A percentile compares a stretch with the other conserved stretches of the same genome.
These are phyloP conservation scores for Parafenestella ontariensis DNA, from an alignment of 2,329 filamentous ascomycete genomes.

Conservation along the genomic window DNA sequence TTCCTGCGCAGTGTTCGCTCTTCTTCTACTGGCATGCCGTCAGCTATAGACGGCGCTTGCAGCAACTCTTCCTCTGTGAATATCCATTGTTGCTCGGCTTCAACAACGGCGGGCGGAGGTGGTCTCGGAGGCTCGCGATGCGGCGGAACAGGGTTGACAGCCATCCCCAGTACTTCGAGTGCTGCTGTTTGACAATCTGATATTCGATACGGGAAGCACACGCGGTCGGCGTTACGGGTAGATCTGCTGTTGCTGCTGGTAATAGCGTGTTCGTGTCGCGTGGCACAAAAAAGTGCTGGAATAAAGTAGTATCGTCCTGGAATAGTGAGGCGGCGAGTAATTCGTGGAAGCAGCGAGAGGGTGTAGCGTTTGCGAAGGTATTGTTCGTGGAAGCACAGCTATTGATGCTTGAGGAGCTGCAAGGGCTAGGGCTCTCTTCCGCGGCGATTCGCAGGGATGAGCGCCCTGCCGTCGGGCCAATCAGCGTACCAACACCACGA, in stretches of 20 bases:
- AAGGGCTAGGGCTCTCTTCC: constrained; percentile 21
- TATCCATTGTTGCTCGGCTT: constrained; percentile 78
- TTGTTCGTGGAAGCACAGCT: constrained; percentile 7
- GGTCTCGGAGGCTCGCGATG: constrained; percentile 44
- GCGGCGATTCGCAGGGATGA: constrained; percentile 21
- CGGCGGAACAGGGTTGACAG: constrained; percentile 22
- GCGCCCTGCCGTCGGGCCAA: constrained; percentile 1
- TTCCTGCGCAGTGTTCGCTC: constrained; percentile 85
- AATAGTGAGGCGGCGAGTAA: not conserved
- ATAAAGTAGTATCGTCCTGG: not conserved
- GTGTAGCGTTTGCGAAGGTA: not conserved
- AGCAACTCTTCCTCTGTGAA: constrained; percentile 84
- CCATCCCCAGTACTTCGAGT: constrained; percentile 28
- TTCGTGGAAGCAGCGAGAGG: not conserved
- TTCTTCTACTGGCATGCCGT: constrained; percentile 78
- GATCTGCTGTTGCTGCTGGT: not conserved
- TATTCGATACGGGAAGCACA: not conserved
- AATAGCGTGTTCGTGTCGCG: not conserved
- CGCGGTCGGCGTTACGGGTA: not conserved
- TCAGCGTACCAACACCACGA: not conserved
- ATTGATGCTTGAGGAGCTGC: constrained; percentile 13
- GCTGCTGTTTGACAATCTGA: not conserved
- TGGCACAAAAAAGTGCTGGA: not conserved
- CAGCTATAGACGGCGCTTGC: constrained; percentile 82
- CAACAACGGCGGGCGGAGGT: constrained; percentile 57